Percentiles rank a stretch among this genome's conserved stretches.
These are phyloP conservation scores for Leccinum subgranulosum DNA, from an alignment of 768 basidiomycete genomes.

Conservation along the genomic window DNA sequence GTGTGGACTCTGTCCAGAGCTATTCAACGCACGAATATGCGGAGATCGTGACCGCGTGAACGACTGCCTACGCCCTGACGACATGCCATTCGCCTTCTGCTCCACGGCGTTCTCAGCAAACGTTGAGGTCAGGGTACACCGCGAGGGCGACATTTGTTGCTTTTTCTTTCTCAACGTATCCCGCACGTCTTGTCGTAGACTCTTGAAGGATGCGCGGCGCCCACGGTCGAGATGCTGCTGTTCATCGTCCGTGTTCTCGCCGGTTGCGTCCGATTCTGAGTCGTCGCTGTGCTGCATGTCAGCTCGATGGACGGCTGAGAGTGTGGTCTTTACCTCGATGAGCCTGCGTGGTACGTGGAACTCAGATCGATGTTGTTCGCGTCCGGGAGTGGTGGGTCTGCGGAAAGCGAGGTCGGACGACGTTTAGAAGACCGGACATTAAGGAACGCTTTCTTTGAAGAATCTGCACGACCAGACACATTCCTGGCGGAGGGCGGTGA, in stretches of 20 bases:
- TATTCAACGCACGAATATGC: slow-evolving; percentile 36
- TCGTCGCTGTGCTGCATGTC: slow-evolving; percentile 41
- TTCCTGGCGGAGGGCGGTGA: slow-evolving; percentile 64
- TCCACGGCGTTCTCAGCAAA: slow-evolving; percentile 27
- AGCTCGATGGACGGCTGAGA: slow-evolving; percentile 1
- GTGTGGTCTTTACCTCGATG: slow-evolving; percentile 58
- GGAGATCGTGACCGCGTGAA: slow-evolving; percentile 79
- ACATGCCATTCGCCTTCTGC: slow-evolving; percentile 33
- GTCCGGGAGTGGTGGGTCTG: slow-evolving; percentile 19
- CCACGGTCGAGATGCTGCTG: slow-evolving; percentile 43
- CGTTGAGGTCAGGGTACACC: slow-evolving; percentile 23
- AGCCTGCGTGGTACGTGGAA: slow-evolving; percentile 84
- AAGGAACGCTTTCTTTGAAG: slow-evolving; percentile 36
- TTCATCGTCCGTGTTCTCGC: slow-evolving; percentile 59
- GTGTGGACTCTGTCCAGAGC: slow-evolving; percentile 35
- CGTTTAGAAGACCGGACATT: slow-evolving; percentile 28
- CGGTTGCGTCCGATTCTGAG: slow-evolving; percentile 49
- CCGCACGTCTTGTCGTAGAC: slow-evolving; percentile 25
- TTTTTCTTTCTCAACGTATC: slow-evolving; percentile 28
- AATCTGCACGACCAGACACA: slow-evolving; percentile 49
- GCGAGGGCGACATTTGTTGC: slow-evolving; percentile 24
- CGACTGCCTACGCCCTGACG: slow-evolving; percentile 37
- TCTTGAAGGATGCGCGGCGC: slow-evolving; percentile 35
- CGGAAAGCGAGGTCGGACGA: slow-evolving; percentile 23
- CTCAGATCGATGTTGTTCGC: slow-evolving; percentile 61